Evolutionary conservation across 306 rosid genomes (phyloP).

Genomic region (Geum urbanum): DNA sequence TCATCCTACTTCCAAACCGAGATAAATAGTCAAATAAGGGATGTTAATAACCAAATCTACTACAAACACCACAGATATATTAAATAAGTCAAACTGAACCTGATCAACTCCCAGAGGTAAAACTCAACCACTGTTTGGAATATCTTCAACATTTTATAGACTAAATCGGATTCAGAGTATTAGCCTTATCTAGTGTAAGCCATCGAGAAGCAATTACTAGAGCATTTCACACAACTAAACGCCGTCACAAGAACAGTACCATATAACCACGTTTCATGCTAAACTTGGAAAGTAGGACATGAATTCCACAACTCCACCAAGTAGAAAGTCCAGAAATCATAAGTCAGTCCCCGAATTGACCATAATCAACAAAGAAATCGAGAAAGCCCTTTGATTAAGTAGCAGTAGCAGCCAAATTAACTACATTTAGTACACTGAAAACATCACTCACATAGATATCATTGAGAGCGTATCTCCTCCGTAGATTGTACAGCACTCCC

Average conservation of each 20-base stretch:
- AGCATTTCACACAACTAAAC: neutral
- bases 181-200: slow-evolving; percentile 1
- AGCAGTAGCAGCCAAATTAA: neutral
- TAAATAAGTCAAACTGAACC: neutral
- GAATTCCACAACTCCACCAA: neutral
- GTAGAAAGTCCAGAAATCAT: neutral
- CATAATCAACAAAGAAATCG: neutral
- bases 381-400: slow-evolving; percentile 4
- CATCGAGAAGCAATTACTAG: neutral
- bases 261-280: neutral
- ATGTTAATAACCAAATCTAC: neutral
- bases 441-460: slow-evolving; percentile 74
- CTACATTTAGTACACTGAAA: neutral
- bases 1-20: neutral
- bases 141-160: neutral
- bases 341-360: slow-evolving; percentile 2
- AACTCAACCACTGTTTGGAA: neutral
- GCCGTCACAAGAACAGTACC: neutral
- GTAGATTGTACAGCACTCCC: slow-evolving; percentile 88
- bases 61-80: neutral
- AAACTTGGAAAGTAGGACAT: neutral
- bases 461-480: slow-evolving; percentile 84
- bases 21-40: neutral
- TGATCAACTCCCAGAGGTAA: neutral
- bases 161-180: neutral